phyloP scores from a whole-genome alignment of 106 monocot species.

The Xerophyta viscosa region DNA sequence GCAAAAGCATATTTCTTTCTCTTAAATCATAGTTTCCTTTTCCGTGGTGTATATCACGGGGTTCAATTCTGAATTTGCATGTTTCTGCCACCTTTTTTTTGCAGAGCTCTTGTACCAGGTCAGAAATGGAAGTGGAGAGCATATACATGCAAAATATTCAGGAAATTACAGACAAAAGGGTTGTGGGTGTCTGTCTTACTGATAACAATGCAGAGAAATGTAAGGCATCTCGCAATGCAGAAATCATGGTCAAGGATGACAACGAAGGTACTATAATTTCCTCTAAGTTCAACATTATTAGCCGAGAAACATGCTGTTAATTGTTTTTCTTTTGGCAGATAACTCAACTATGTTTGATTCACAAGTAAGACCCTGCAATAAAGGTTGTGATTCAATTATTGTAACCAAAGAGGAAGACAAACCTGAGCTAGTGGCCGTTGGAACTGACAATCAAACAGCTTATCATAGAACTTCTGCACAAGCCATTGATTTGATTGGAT shows the following conservation, averaged over 20 bases:
- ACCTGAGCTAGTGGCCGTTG: background rate
- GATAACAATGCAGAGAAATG: background rate
- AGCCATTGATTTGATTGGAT: conserved; percentile 23
- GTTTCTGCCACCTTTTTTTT: conserved; percentile 16
- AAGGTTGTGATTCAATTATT: background rate
- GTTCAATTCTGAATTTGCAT: conserved; percentile 4
- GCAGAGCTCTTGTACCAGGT: conserved; percentile 74
- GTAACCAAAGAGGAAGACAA: conserved; percentile 1
- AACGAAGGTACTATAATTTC: conserved; percentile 16
- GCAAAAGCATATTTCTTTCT: background rate
- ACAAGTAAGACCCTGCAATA: background rate
- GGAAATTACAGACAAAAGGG: conserved; percentile 8
- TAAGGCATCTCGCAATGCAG: background rate
- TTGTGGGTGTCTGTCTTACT: background rate
- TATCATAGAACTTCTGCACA: conserved; percentile 12
- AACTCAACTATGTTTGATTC: background rate
- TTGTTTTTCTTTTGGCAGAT: conserved; percentile 5
- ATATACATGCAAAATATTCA: no score
- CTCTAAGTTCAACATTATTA: background rate
- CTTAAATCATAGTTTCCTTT: background rate
- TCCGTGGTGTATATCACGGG: conserved; percentile 6
- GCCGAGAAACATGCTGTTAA: background rate
- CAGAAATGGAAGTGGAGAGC: conserved; percentile 56
- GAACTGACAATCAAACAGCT: background rate
- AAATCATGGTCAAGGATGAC: conserved; percentile 9